These are phyloP conservation scores for Phyllachora maydis DNA, from an alignment of 2,329 filamentous ascomycete species.

Conservation along the genomic window DNA sequence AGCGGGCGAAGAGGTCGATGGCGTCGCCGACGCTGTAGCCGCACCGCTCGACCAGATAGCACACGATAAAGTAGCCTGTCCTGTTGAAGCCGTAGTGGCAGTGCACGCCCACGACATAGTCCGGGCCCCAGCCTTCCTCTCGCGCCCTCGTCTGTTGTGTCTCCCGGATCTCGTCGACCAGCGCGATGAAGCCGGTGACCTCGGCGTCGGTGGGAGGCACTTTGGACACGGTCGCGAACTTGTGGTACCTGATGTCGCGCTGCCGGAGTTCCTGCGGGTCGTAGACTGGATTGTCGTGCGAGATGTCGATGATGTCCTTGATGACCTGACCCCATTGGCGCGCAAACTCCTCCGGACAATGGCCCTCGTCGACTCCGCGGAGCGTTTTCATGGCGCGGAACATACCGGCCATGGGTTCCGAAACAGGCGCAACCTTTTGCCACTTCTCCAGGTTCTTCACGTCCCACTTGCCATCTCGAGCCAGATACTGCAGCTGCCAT, in stretches of 20 bases:
- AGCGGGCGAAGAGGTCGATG: constrained; percentile 54
- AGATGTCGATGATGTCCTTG: constrained; percentile 72
- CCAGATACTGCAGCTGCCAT: constrained; percentile 82
- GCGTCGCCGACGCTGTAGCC: constrained; percentile 55
- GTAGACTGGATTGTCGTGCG: constrained; percentile 78
- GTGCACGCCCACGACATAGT: constrained; percentile 57
- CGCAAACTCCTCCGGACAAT: constrained; percentile 57
- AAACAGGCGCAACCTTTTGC: constrained; percentile 62
- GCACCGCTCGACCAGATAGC: constrained; percentile 71
- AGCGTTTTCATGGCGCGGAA: constrained; percentile 90
- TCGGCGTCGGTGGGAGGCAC: constrained; percentile 48
- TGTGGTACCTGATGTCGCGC: constrained; percentile 53
- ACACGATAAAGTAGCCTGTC: constrained; percentile 78
- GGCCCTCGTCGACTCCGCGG: constrained; percentile 66
- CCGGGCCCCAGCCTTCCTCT: constrained; percentile 17
- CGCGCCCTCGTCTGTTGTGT: constrained; percentile 25
- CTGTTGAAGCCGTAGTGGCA: constrained; percentile 95
- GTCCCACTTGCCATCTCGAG: constrained; percentile 88
- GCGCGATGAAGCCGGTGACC: constrained; percentile 28
- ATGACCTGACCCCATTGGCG: constrained; percentile 44
- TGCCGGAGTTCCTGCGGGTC: constrained; percentile 51
- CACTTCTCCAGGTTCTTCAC: constrained; percentile 92
- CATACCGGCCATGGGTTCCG: constrained; percentile 52
- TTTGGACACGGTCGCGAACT: constrained; percentile 84
- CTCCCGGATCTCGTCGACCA: constrained; percentile 37